A percentile compares a stretch with the other conserved stretches of the same genome.
Conservation (phyloP, 371 early-diverging fungal species). For the Lichtheimia ornata region DNA sequence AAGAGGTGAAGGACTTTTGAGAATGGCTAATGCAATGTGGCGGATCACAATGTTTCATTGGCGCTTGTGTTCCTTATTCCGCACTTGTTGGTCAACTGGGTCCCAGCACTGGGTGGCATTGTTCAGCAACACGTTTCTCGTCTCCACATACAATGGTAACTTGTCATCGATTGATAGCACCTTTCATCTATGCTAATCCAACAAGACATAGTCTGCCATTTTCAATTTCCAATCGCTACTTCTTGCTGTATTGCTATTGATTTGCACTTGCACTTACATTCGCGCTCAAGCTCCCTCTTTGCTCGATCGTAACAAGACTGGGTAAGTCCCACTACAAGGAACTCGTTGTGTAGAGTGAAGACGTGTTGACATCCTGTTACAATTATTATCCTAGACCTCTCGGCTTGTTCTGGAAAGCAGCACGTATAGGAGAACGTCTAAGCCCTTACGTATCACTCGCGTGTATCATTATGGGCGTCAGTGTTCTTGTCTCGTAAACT, state of each 20-base stretch:
- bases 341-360: too few species aligned
- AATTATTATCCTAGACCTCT: conserved; percentile 51
- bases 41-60: too few species aligned
- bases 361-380: too few species aligned
- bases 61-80: too few species aligned
- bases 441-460: conserved; percentile 87
- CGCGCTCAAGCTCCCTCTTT: conserved; percentile 75
- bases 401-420: conserved; percentile 91
- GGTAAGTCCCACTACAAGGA: conserved; percentile 30
- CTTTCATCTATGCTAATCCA: too few species aligned
- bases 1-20: too few species aligned
- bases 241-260: conserved; percentile 69
- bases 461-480: conserved; percentile 80
- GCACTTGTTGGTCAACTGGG: too few species aligned
- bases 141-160: too few species aligned
- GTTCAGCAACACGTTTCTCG: too few species aligned
- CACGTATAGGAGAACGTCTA: conserved; percentile 88
- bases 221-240: conserved; percentile 80
- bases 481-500: conserved; percentile 51
- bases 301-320: conserved; percentile 68
- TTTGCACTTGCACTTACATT: conserved; percentile 81
- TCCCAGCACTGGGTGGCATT: too few species aligned
- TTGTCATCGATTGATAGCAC: too few species aligned
- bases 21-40: too few species aligned
- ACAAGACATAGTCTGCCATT: conserved; percentile 64